phyloP scores from a whole-genome alignment of 2,329 filamentous ascomycete genomes.

The Tolypocladium capitatum region DNA sequence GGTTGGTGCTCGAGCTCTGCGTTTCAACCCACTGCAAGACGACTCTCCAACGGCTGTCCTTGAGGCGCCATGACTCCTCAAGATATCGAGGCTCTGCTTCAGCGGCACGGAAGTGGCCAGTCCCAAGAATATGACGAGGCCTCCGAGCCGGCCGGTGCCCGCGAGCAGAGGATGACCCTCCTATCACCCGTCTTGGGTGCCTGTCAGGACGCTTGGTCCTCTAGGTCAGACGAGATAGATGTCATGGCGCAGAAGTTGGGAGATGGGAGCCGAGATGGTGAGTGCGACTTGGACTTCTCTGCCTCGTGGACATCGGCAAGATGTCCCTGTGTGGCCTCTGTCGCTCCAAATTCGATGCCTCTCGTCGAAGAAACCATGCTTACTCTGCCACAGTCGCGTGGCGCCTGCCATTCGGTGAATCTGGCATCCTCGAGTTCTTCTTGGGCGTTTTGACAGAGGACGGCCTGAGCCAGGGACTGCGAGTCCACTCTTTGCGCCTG shows the following conservation, averaged over 20 bases:
- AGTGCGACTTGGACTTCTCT: slow-evolving; percentile 12
- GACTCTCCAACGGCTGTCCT: not conserved
- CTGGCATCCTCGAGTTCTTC: slow-evolving; percentile 44
- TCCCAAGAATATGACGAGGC: slow-evolving; percentile 14
- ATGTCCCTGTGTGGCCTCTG: not conserved
- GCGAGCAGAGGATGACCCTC: slow-evolving; percentile 12
- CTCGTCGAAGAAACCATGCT: not conserved
- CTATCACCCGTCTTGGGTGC: slow-evolving; percentile 25
- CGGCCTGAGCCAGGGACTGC: slow-evolving; percentile 27
- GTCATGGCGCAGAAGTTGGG: slow-evolving; percentile 36
- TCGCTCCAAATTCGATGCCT: not conserved
- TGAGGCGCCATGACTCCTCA: slow-evolving; percentile 18
- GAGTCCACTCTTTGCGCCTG: slow-evolving; percentile 41
- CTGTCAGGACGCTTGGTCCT: slow-evolving; percentile 26
- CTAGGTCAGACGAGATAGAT: slow-evolving; percentile 28
- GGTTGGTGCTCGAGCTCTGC: not conserved
- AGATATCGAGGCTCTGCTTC: slow-evolving; percentile 24
- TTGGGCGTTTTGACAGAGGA: slow-evolving; percentile 29
- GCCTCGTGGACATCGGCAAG: too few relatives aligned
- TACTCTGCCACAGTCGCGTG: slow-evolving; percentile 31
- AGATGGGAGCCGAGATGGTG: slow-evolving; percentile 42
- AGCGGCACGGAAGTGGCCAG: slow-evolving; percentile 16
- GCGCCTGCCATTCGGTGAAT: slow-evolving; percentile 42
- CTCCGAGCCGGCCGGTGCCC: slow-evolving; percentile 10
- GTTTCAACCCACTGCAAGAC: not conserved